Percentiles rank a stretch among this genome's conserved stretches.
Evolutionary conservation across 441 rosid genomes (phyloP).

Genomic region (Omphalea diandra): DNA sequence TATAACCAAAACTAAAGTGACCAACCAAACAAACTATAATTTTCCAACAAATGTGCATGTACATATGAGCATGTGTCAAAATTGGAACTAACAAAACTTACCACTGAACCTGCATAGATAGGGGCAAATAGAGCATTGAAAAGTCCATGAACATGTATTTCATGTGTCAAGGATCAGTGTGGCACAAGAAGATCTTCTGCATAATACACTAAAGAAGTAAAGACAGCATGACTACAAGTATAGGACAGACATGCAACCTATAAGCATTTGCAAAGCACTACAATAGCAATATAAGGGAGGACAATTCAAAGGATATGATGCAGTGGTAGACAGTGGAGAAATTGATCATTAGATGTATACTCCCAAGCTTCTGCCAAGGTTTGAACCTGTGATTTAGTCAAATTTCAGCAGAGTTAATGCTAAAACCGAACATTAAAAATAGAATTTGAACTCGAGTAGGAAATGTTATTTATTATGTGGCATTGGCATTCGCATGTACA

Average conservation of each 20-base stretch:
- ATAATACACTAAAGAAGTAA: constrained; percentile 10
- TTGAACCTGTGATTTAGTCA: constrained; percentile 58
- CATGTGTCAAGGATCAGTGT: constrained; percentile 49
- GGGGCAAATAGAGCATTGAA: constrained; percentile 92
- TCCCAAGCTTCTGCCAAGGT: constrained; percentile 91
- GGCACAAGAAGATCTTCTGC: constrained; percentile 19
- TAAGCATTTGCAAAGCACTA: constrained; percentile 12
- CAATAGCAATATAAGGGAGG: constrained; percentile 11
- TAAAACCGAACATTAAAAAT: constrained; percentile 9
- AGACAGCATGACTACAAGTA: constrained; percentile 15
- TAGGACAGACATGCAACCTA: constrained; percentile 12
- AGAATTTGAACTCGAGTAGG: constrained; percentile 11
- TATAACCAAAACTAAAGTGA: constrained; percentile 18
- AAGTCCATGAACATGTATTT: constrained; percentile 88
- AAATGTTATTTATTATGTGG: not conserved
- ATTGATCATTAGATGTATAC: constrained; percentile 72
- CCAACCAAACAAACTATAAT: constrained; percentile 13
- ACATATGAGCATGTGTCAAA: not conserved
- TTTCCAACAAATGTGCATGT: not conserved
- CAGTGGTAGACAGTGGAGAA: constrained; percentile 92
- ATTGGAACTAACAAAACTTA: constrained; percentile 29
- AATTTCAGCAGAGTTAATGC: constrained; percentile 20
- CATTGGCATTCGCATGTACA: not conserved
- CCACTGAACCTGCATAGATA: constrained; percentile 76
- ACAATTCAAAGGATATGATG: constrained; percentile 71